Conservation (phyloP, 768 basidiomycete species). For the Cytidiella melzeri region DNA sequence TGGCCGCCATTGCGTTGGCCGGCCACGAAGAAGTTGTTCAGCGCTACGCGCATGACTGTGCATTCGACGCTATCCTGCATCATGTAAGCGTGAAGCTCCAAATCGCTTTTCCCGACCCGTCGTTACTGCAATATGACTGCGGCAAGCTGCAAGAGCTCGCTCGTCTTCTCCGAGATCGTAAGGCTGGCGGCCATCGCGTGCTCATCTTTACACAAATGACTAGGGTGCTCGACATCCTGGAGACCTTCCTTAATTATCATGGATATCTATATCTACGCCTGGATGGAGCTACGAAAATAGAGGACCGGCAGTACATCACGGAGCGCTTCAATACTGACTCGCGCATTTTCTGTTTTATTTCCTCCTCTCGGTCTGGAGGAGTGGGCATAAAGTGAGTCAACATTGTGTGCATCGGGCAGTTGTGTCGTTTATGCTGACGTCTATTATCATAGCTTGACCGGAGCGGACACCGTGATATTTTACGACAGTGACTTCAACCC, state of each 20-base stretch:
- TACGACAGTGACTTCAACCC: conserved; percentile 98
- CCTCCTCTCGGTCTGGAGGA: conserved; percentile 71
- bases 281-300: conserved; percentile 93
- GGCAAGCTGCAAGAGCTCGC: conserved; percentile 88
- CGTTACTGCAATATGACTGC: conserved; percentile 90
- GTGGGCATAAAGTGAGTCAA: conserved; percentile 90
- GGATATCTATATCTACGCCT: conserved; percentile 92
- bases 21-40: conserved; percentile 27
- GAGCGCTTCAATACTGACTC: conserved; percentile 81
- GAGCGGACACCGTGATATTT: conserved; percentile 94
- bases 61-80: conserved; percentile 70
- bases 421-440: too few relatives aligned
- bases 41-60: conserved; percentile 20
- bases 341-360: conserved; percentile 84
- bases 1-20: conserved; percentile 57
- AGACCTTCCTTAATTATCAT: conserved; percentile 87
- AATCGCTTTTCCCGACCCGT: conserved; percentile 89
- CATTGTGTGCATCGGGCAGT: background rate
- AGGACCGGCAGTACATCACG: conserved; percentile 87
- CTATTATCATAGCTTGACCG: conserved; percentile 51
- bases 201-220: conserved; percentile 99
- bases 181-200: conserved; percentile 81
- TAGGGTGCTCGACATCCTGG: conserved; percentile 85
- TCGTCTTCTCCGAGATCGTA: conserved; percentile 74
- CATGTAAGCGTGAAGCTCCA: conserved; percentile 74